These are phyloP conservation scores for Quercus variabilis DNA, from an alignment of 306 rosid species.

Conservation along the genomic window DNA sequence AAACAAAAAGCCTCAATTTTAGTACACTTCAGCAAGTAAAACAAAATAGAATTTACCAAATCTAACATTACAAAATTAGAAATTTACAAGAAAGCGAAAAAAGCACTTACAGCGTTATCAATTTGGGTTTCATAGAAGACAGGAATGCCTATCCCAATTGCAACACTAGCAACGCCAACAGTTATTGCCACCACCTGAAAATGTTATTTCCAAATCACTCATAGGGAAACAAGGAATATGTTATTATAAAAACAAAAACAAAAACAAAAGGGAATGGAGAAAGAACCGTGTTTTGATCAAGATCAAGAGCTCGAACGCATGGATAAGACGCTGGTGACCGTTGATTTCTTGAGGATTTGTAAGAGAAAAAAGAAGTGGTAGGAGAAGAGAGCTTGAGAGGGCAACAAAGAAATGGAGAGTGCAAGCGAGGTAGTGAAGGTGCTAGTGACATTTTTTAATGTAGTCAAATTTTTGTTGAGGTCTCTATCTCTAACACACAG, in stretches of 20 bases:
- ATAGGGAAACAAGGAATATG: too few relatives aligned
- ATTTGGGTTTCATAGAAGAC: constrained; percentile 88
- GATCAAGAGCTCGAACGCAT: constrained; percentile 72
- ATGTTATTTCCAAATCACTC: neutral
- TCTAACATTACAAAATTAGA: neutral
- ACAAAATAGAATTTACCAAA: constrained; percentile 1
- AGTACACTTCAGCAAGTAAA: neutral
- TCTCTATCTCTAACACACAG: neutral
- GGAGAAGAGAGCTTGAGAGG: constrained; percentile 51
- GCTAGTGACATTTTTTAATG: constrained; percentile 53
- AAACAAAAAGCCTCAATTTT: neutral
- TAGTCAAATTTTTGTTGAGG: neutral
- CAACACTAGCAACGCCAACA: constrained; percentile 79
- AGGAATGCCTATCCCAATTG: constrained; percentile 81
- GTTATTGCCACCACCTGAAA: constrained; percentile 80
- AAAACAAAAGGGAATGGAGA: neutral
- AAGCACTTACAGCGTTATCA: constrained; percentile 68
- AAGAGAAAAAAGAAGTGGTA: constrained; percentile 16
- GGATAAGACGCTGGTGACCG: constrained; percentile 62
- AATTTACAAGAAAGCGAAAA: neutral
- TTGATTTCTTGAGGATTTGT: constrained; percentile 35
- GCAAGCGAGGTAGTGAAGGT: constrained; percentile 48
- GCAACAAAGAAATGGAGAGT: constrained; percentile 60
- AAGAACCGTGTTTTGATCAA: constrained; percentile 87
- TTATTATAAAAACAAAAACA: neutral